A percentile compares a stretch with the other conserved stretches of the same genome.
phyloP scores from a whole-genome alignment of 768 basidiomycete genomes.

The Amanita muscaria region DNA sequence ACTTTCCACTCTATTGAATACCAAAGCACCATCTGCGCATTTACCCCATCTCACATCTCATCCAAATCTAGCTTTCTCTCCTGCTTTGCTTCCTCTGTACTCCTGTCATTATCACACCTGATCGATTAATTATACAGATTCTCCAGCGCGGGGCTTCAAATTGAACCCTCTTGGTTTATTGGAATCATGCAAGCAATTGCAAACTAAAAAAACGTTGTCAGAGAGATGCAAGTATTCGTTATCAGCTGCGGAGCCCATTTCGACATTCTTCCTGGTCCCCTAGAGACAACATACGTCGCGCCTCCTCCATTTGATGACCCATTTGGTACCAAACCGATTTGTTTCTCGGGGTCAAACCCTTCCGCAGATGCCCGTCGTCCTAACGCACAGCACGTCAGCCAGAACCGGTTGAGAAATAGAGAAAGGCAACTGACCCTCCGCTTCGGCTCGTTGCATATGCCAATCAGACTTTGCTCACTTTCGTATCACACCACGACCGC shows the following conservation, averaged over 20 bases:
- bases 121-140: constrained; percentile 53
- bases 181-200: constrained; percentile 44
- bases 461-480: constrained; percentile 92
- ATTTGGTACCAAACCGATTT: constrained; percentile 65
- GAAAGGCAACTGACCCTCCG: constrained; percentile 54
- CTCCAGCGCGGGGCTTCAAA: constrained; percentile 58
- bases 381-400: constrained; percentile 19
- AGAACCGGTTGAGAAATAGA: neutral
- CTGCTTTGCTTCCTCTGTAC: too few species aligned
- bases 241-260: constrained; percentile 32
- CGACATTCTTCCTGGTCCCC: constrained; percentile 29
- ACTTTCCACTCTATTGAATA: too few species aligned
- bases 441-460: constrained; percentile 81
- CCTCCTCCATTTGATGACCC: constrained; percentile 24
- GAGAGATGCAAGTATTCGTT: constrained; percentile 38
- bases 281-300: too few species aligned
- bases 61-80: too few species aligned
- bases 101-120: constrained; percentile 41
- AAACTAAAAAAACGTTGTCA: constrained; percentile 35
- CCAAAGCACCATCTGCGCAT: too few species aligned
- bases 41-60: too few species aligned
- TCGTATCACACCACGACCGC: constrained; percentile 87
- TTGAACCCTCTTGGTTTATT: constrained; percentile 35
- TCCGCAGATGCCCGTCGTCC: constrained; percentile 68
- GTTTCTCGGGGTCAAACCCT: constrained; percentile 58